Percentiles rank a stretch among this genome's conserved stretches.
These are phyloP conservation scores for Blechomonas ayalai DNA, from an alignment of 208 protist species.

Conservation along the genomic window DNA sequence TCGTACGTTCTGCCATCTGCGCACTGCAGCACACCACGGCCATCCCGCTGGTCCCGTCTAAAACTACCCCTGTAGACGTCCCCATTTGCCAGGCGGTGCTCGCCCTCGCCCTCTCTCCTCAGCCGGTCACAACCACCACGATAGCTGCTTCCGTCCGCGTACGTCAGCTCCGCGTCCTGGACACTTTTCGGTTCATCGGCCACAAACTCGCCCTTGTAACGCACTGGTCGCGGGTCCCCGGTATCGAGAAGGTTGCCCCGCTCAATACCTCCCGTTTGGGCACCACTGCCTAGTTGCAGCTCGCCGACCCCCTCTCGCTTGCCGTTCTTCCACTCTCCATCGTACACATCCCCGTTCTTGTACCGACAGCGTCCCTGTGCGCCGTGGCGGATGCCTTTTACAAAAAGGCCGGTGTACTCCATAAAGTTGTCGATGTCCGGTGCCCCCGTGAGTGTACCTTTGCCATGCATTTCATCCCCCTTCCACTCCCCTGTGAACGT, in stretches of 20 bases:
- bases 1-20: slow-evolving; percentile 30
- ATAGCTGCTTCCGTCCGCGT: slow-evolving; percentile 66
- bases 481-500: slow-evolving; percentile 78
- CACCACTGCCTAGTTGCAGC: slow-evolving; percentile 19
- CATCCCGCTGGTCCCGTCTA: slow-evolving; percentile 30
- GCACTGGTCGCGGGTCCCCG: slow-evolving; percentile 10
- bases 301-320: slow-evolving; percentile 63
- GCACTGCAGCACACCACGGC: slow-evolving; percentile 37
- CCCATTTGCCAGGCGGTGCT: slow-evolving; percentile 33
- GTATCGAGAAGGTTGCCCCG: neutral
- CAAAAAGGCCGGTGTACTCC: slow-evolving; percentile 65
- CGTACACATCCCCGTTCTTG: slow-evolving; percentile 67
- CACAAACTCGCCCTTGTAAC: slow-evolving; percentile 56
- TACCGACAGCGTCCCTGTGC: slow-evolving; percentile 51
- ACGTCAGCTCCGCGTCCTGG: slow-evolving; percentile 24
- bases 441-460: slow-evolving; percentile 42
- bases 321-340: slow-evolving; percentile 50
- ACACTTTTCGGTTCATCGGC: slow-evolving; percentile 20
- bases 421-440: slow-evolving; percentile 45
- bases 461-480: slow-evolving; percentile 71
- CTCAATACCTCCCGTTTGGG: neutral
- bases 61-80: slow-evolving; percentile 63
- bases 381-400: slow-evolving; percentile 43
- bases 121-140: slow-evolving; percentile 31
- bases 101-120: slow-evolving; percentile 48